A percentile compares a stretch with the other conserved stretches of the same genome.
Evolutionary conservation across 2,329 filamentous ascomycete species (phyloP).

Genomic region (Colletotrichum theobromicola): DNA sequence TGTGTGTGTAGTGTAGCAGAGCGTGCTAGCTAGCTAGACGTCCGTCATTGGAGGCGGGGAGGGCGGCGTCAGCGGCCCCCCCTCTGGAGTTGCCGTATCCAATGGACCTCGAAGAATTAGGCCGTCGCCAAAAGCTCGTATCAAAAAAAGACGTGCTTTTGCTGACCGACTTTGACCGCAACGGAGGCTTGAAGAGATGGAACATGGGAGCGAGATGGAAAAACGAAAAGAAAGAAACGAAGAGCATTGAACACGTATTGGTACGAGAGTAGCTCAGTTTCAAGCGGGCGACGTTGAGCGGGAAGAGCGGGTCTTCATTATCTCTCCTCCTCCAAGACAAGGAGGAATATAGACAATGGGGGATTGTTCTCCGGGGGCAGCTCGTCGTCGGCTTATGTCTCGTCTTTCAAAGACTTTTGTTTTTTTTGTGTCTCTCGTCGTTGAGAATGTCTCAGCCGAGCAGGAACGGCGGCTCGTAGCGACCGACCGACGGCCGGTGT

Average conservation of each 20-base stretch:
- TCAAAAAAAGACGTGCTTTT: background rate
- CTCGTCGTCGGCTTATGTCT: background rate
- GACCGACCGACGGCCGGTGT: background rate
- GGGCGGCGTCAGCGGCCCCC: background rate
- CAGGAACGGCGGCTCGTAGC: slow-evolving; percentile 7
- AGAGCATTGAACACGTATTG: background rate
- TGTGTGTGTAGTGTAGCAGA: too few relatives aligned
- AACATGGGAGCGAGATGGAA: too few relatives aligned
- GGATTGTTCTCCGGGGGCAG: background rate
- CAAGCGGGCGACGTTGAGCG: background rate
- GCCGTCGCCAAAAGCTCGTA: background rate
- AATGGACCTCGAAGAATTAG: background rate
- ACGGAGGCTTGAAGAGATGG: background rate
- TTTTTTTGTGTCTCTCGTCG: background rate
- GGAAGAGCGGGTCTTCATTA: background rate
- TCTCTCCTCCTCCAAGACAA: background rate
- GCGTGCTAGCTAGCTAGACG: background rate
- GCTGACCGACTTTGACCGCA: background rate
- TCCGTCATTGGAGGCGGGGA: background rate
- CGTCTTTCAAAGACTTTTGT: background rate
- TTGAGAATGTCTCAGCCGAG: slow-evolving; percentile 1
- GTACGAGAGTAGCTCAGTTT: background rate
- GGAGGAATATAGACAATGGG: background rate
- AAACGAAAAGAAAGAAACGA: background rate
- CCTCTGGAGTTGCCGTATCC: background rate